These are phyloP conservation scores for Verticillium nubilum DNA, from an alignment of 2,329 filamentous ascomycete species.

Conservation along the genomic window DNA sequence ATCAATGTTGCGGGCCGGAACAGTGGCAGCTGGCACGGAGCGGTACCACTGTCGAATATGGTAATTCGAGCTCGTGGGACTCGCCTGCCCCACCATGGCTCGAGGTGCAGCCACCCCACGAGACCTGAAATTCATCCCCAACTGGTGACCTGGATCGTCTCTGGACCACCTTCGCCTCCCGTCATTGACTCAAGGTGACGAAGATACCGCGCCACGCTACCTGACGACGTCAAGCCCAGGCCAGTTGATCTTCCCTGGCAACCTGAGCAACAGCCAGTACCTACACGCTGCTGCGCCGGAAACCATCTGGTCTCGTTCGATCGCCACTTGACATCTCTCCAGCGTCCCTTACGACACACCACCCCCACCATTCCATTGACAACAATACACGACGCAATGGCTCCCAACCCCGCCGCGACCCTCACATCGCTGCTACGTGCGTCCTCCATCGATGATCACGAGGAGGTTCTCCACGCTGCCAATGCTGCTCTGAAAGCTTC, in stretches of 20 bases:
- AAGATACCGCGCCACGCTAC: not conserved
- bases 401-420: conserved; percentile 40
- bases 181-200: not conserved
- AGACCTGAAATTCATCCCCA: not conserved
- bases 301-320: too few species aligned
- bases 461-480: conserved; percentile 62
- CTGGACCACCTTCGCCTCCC: not conserved
- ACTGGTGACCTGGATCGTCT: not conserved
- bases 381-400: conserved; percentile 24
- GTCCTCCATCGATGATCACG: conserved; percentile 62
- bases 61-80: not conserved
- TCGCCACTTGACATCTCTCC: not conserved
- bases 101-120: not conserved
- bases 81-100: not conserved
- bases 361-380: not conserved
- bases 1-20: too few species aligned
- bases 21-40: not conserved
- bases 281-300: too few species aligned
- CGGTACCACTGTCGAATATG: not conserved
- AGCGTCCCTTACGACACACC: not conserved
- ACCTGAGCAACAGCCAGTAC: not conserved
- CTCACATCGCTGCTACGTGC: conserved; percentile 50
- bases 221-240: not conserved
- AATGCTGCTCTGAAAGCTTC: conserved; percentile 57
- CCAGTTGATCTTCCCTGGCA: not conserved